Conservation (phyloP, 1,139 yeast genomes). For the Yamadazyma mexicana region DNA sequence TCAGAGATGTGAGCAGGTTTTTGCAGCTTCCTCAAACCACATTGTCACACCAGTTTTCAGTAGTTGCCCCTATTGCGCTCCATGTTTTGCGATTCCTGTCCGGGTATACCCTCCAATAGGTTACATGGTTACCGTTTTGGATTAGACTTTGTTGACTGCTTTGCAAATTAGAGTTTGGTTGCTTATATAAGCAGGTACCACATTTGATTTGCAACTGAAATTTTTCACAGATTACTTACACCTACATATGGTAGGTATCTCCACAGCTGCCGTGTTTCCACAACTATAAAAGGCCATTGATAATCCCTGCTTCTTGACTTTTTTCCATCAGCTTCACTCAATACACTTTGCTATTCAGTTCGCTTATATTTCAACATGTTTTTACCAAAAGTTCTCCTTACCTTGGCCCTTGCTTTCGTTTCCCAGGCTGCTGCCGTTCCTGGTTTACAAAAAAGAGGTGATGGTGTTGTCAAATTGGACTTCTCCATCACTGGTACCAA, state of each 20-base stretch:
- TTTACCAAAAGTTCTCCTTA: slow-evolving; percentile 9
- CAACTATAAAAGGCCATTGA: no score
- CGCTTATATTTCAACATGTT: slow-evolving; percentile 3
- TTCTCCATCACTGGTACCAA: slow-evolving; percentile 7
- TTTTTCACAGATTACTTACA: background rate
- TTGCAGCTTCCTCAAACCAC: no score
- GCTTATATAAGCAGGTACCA: background rate
- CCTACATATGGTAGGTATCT: background rate
- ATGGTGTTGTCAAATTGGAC: slow-evolving; percentile 13
- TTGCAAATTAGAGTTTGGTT: no score
- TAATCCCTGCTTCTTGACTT: background rate
- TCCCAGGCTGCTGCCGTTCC: slow-evolving; percentile 12
- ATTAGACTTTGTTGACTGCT: no score
- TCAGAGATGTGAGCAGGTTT: no score
- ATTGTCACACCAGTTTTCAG: no score
- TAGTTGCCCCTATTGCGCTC: no score
- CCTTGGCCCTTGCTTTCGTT: slow-evolving; percentile 12
- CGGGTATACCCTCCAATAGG: no score
- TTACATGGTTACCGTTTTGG: no score
- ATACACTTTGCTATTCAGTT: no score
- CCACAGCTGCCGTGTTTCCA: no score
- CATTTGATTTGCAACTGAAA: background rate
- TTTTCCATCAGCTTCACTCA: background rate
- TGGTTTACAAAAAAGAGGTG: slow-evolving; percentile 14
- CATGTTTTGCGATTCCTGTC: no score